These are phyloP conservation scores for Rhizopus microsporus DNA, from an alignment of 371 early-diverging fungal genomes.

Conservation along the genomic window DNA sequence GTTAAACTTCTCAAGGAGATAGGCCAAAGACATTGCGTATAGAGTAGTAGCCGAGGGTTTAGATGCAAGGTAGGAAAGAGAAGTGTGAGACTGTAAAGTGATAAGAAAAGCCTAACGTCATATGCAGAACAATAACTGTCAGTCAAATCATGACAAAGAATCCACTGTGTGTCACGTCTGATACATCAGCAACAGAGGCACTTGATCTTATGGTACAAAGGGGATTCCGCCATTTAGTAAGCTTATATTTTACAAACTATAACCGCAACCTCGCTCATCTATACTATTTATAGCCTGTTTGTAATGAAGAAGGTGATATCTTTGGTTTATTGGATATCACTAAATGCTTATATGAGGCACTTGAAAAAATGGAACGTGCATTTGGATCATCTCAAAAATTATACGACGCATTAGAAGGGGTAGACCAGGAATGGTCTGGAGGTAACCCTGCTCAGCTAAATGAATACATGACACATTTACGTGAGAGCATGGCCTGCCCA, in stretches of 20 bases:
- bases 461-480: slow-evolving; percentile 71
- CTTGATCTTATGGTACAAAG: slow-evolving; percentile 91
- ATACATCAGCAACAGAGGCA: slow-evolving; percentile 89
- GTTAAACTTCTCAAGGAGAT: background rate
- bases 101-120: background rate
- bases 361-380: slow-evolving; percentile 90
- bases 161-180: slow-evolving; percentile 84
- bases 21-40: slow-evolving; percentile 55
- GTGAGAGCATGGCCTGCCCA: slow-evolving; percentile 86
- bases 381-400: slow-evolving; percentile 79
- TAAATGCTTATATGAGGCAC: slow-evolving; percentile 88
- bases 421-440: slow-evolving; percentile 71
- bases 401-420: slow-evolving; percentile 86
- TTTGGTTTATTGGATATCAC: slow-evolving; percentile 94
- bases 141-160: slow-evolving; percentile 89
- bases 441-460: slow-evolving; percentile 45
- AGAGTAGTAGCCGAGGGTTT: slow-evolving; percentile 51
- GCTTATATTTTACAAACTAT: background rate
- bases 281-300: slow-evolving; percentile 42
- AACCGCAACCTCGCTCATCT: background rate
- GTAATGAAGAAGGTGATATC: slow-evolving; percentile 82
- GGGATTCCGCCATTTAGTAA: slow-evolving; percentile 91
- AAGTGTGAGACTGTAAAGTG: background rate
- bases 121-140: slow-evolving; percentile 65
- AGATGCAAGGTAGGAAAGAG: slow-evolving; percentile 36